These are phyloP conservation scores for Sclerospora graminicola DNA, from an alignment of 352 stramenopile genomes.

Conservation along the genomic window DNA sequence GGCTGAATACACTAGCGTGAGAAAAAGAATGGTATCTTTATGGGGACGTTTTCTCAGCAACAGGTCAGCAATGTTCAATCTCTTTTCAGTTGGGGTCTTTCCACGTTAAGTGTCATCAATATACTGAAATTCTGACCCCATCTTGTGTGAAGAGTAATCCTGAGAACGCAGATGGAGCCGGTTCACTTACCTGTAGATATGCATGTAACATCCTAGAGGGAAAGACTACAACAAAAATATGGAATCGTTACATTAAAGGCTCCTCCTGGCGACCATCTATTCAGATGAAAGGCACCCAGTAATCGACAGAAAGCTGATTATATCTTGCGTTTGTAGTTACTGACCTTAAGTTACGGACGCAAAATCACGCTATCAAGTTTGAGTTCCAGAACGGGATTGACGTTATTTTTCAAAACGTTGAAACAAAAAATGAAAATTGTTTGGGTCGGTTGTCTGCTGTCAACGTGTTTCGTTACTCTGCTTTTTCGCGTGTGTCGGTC, in stretches of 20 bases:
- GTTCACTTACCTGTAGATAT: not conserved
- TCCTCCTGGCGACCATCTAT: not conserved
- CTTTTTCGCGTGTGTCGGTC: conserved; percentile 3
- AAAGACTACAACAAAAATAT: conserved; percentile 3
- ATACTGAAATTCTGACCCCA: not conserved
- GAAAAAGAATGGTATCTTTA: too few species aligned
- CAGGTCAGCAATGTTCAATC: too few species aligned
- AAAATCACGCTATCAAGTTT: too few species aligned
- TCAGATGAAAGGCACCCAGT: too few species aligned
- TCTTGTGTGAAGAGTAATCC: not conserved
- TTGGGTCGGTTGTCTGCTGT: too few species aligned
- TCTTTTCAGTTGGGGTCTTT: too few species aligned
- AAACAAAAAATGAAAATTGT: conserved; percentile 10
- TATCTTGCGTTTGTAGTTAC: too few species aligned
- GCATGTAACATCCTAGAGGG: conserved; percentile 3
- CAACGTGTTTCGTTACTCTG: conserved; percentile 7
- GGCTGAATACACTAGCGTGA: too few species aligned
- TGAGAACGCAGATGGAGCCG: not conserved
- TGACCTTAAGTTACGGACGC: too few species aligned
- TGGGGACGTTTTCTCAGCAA: too few species aligned
- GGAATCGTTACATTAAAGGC: conserved; percentile 8
- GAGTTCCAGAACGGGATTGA: not conserved
- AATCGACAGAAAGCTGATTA: too few species aligned
- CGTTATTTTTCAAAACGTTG: conserved; percentile 14
- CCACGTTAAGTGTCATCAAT: too few species aligned